A percentile compares a stretch with the other conserved stretches of the same genome.
phyloP scores from a whole-genome alignment of 2,329 filamentous ascomycete species.

The Berkeleyomyces rouxiae region DNA sequence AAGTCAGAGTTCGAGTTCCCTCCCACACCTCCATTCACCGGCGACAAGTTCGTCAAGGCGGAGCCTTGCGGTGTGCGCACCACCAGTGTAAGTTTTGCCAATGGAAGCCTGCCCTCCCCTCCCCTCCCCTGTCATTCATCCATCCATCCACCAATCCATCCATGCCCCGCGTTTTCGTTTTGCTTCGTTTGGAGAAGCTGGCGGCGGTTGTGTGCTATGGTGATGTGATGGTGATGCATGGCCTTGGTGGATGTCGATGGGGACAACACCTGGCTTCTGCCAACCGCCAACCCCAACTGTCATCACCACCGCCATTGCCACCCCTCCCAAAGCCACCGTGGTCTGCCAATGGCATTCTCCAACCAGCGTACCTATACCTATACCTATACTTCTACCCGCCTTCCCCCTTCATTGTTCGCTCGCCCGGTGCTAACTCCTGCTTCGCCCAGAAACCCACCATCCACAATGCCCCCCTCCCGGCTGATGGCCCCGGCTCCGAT shows the following conservation, averaged over 20 bases:
- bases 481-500: constrained; percentile 69
- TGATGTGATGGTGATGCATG: neutral
- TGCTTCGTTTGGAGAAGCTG: neutral
- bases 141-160: neutral
- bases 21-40: constrained; percentile 24
- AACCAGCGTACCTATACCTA: neutral
- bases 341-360: neutral
- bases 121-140: constrained; percentile 17
- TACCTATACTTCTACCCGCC: neutral
- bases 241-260: neutral
- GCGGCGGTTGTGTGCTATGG: neutral
- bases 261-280: constrained; percentile 3
- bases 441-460: constrained; percentile 60
- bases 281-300: neutral
- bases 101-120: neutral
- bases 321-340: neutral
- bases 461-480: constrained; percentile 85
- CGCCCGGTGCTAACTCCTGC: constrained; percentile 15
- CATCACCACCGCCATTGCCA: neutral
- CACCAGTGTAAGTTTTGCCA: constrained; percentile 24
- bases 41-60: constrained; percentile 49
- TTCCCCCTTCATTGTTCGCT: neutral
- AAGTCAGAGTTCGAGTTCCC: constrained; percentile 28
- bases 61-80: constrained; percentile 40
- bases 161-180: constrained; percentile 4